These are phyloP conservation scores for Trametes polyzona DNA, from an alignment of 1,284 basidiomycete genomes.

Conservation along the genomic window DNA sequence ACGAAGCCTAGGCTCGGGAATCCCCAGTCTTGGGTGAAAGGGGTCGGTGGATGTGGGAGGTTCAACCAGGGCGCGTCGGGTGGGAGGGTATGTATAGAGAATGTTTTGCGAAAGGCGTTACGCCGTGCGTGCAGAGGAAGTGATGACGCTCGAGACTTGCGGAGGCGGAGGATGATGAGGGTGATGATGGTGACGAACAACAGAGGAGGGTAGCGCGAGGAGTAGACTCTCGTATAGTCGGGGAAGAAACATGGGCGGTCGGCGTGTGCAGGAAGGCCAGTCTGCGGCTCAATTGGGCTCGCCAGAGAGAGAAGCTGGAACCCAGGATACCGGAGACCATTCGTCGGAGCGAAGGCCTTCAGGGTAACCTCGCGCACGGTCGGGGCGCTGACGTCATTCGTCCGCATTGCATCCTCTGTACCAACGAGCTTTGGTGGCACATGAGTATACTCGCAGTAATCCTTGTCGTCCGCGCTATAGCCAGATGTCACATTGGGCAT, in stretches of 20 bases:
- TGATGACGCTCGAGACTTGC: slow-evolving; percentile 51
- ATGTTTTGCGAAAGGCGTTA: slow-evolving; percentile 13
- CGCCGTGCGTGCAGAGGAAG: slow-evolving; percentile 42
- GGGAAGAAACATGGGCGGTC: slow-evolving; percentile 58
- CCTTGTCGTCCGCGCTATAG: slow-evolving; percentile 83
- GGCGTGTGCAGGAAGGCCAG: slow-evolving; percentile 34
- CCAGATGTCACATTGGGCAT: neutral
- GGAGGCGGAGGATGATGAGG: slow-evolving; percentile 35
- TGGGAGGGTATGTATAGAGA: slow-evolving; percentile 67
- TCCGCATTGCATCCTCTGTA: neutral
- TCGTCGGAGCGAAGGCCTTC: slow-evolving; percentile 83
- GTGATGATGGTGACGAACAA: slow-evolving; percentile 39
- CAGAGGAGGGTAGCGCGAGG: slow-evolving; percentile 50
- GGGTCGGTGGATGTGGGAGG: slow-evolving; percentile 51
- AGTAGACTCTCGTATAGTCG: slow-evolving; percentile 54
- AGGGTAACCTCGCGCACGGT: slow-evolving; percentile 69
- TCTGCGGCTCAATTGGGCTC: slow-evolving; percentile 45
- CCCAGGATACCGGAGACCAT: slow-evolving; percentile 77
- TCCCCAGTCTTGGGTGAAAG: slow-evolving; percentile 42
- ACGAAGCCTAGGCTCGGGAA: slow-evolving; percentile 18
- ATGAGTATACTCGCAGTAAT: slow-evolving; percentile 80
- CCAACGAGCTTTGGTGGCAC: slow-evolving; percentile 44
- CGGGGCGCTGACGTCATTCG: neutral
- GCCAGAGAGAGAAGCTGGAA: slow-evolving; percentile 84
- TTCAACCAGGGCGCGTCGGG: slow-evolving; percentile 41